Conservation (phyloP, 1,284 basidiomycete species). For the Boletellus dicymbophilus region DNA sequence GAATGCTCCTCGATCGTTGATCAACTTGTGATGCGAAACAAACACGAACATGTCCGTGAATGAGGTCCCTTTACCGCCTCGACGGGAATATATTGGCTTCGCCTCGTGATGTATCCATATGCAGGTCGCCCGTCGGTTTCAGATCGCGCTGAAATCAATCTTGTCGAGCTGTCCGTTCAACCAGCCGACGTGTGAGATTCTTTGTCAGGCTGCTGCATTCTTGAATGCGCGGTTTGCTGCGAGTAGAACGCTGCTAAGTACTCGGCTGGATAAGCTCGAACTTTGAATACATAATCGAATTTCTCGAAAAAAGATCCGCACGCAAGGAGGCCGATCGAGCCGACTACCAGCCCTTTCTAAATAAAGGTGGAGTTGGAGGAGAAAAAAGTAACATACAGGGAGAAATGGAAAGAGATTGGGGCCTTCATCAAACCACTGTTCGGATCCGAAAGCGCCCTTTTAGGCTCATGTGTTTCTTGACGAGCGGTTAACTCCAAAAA, state of each 20-base stretch:
- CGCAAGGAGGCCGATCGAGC: neutral
- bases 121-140: slow-evolving; percentile 71
- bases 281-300: slow-evolving; percentile 83
- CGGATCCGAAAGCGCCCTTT: slow-evolving; percentile 83
- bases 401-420: slow-evolving; percentile 82
- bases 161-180: slow-evolving; percentile 59
- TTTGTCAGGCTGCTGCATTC: too few species aligned
- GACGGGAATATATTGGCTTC: slow-evolving; percentile 69
- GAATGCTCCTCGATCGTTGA: slow-evolving; percentile 85
- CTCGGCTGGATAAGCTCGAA: slow-evolving; percentile 77
- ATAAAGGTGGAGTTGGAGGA: neutral
- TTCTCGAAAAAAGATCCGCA: slow-evolving; percentile 45
- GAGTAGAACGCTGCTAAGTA: slow-evolving; percentile 63
- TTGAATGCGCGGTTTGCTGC: too few species aligned
- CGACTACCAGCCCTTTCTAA: too few species aligned
- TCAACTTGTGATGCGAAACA: slow-evolving; percentile 90
- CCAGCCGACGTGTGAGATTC: slow-evolving; percentile 71
- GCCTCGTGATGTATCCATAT: slow-evolving; percentile 87
- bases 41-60: slow-evolving; percentile 91
- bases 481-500: slow-evolving; percentile 77
- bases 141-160: slow-evolving; percentile 67
- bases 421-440: slow-evolving; percentile 81
- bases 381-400: slow-evolving; percentile 54
- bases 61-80: slow-evolving; percentile 76
- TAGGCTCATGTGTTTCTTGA: slow-evolving; percentile 91